Evolutionary conservation across 1,284 basidiomycete species (phyloP), one percentile per base, ranked within the genome.

Genomic region (Phellopilus nigrolimitatus): DNA sequence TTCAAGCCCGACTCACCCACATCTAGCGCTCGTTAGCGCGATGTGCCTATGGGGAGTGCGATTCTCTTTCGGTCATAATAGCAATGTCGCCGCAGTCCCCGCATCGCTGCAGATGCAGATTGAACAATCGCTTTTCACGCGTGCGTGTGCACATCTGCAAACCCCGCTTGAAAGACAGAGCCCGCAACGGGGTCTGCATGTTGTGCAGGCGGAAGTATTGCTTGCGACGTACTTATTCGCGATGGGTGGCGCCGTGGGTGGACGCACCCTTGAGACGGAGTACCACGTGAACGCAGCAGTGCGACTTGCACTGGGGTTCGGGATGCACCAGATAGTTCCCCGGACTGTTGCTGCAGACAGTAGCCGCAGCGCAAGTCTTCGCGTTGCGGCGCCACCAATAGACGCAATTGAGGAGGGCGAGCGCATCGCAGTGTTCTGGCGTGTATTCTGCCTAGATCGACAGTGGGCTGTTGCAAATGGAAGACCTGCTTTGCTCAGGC

Each of bases 371-470:
- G 31, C 6, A n/a, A n/a, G n/a, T n/a, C n/a, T n/a, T n/a, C n/a
- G n/a, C n/a, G n/a, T n/a, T n/a, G n/a, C n/a, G n/a, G n/a, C n/a
- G n/a, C n/a, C n/a, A n/a, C n/a, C n/a, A n/a, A n/a, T n/a, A n/a
- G 49, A 55, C 40, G 10, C 43, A 30, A 31, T 51, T n/a, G 48
- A 49, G 15, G 48, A 55, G 28, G 53, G 48, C 13, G 53, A 55
- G 19, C 48, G 49, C 19, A 55, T 55, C 43, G 31, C 27, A 1
- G 37, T 51, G 13, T 55, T 55, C 43, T 55, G 53, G 53, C 27
- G 34, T 12, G 48, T 51, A 10, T 55, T 55, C 34, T 30, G 24
- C 22, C 38, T 55, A n/a, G 53, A 55, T 27, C 27, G 42, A 22
- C n/a, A 15, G 9, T 55, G 53, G 53, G 40, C 53, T 15, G 41